phyloP scores from a whole-genome alignment of 768 basidiomycete genomes.

The Exsudoporus frostii region DNA sequence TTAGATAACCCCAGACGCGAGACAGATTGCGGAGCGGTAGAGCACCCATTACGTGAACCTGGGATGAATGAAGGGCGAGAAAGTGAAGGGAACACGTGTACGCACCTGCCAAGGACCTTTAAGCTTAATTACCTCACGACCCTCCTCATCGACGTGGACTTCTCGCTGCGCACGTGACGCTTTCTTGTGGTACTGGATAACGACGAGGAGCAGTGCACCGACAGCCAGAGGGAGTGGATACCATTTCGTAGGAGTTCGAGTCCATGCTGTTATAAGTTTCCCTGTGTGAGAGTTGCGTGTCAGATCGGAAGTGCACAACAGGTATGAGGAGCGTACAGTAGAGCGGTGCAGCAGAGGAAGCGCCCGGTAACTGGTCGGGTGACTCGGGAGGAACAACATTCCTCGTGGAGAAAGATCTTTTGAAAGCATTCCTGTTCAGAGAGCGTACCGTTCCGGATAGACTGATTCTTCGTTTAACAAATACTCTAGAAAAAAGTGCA shows the following conservation, averaged over 20 bases:
- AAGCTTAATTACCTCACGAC: conserved; percentile 73
- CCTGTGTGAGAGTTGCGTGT: conserved; percentile 34
- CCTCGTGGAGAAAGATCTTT: conserved; percentile 25
- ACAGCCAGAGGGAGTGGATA: conserved; percentile 91
- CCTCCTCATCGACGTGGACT: conserved; percentile 79
- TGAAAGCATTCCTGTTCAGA: conserved; percentile 23
- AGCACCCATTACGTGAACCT: conserved; percentile 97
- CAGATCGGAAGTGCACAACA: neutral
- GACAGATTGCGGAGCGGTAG: conserved; percentile 93
- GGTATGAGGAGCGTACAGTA: conserved; percentile 37
- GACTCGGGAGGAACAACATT: conserved; percentile 36
- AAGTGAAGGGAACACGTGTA: neutral
- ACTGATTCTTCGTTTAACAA: conserved; percentile 32
- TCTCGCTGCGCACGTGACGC: conserved; percentile 48
- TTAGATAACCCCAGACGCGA: conserved; percentile 95
- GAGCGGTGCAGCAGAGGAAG: conserved; percentile 39
- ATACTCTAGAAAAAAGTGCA: conserved; percentile 29
- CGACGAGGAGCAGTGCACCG: conserved; percentile 82
- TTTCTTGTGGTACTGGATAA: conserved; percentile 71
- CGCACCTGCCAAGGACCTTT: conserved; percentile 93
- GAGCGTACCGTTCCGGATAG: conserved; percentile 32
- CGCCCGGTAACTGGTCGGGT: conserved; percentile 42
- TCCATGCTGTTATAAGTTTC: conserved; percentile 74
- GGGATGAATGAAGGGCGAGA: conserved; percentile 2
- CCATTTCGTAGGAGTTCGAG: conserved; percentile 88